Conservation (phyloP, 1,284 basidiomycete species). For the Tremellales sp. region DNA sequence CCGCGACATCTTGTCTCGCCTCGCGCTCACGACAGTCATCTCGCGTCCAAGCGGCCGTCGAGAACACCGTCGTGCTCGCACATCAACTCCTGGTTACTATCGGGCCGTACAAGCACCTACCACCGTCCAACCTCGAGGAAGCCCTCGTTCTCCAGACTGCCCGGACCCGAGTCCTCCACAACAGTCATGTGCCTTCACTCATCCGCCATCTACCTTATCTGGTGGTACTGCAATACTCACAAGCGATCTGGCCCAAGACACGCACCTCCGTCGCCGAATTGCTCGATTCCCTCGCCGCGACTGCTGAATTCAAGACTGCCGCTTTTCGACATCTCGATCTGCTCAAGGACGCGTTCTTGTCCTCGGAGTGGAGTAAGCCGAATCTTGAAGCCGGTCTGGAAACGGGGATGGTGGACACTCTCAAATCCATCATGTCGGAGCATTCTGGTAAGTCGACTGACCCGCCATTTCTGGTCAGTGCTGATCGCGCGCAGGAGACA, state of each 20-base stretch:
- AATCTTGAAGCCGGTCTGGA: constrained; percentile 29
- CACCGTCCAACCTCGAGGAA: constrained; percentile 33
- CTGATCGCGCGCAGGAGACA: background rate
- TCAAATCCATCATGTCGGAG: constrained; percentile 47
- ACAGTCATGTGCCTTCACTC: constrained; percentile 24
- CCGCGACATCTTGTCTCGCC: constrained; percentile 17
- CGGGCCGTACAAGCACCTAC: constrained; percentile 22
- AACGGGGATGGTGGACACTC: constrained; percentile 41
- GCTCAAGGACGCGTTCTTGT: constrained; percentile 45
- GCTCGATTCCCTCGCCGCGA: constrained; percentile 27
- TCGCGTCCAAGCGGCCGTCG: constrained; percentile 26
- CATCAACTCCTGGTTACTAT: constrained; percentile 37
- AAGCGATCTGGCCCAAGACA: constrained; percentile 18
- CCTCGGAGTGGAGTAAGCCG: constrained; percentile 41
- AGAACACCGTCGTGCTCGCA: constrained; percentile 27
- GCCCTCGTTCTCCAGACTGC: constrained; percentile 35
- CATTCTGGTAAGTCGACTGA: constrained; percentile 20
- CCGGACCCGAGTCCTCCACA: constrained; percentile 31
- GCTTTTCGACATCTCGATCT: constrained; percentile 43
- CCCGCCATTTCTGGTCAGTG: background rate
- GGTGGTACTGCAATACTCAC: constrained; percentile 29
- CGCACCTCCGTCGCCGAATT: constrained; percentile 21
- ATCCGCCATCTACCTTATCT: constrained; percentile 41
- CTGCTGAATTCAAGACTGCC: constrained; percentile 45
- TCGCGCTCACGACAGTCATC: constrained; percentile 24